Base-by-base conservation (phyloP, 805 yeast species). In the Naumovozyma baii region DNA sequence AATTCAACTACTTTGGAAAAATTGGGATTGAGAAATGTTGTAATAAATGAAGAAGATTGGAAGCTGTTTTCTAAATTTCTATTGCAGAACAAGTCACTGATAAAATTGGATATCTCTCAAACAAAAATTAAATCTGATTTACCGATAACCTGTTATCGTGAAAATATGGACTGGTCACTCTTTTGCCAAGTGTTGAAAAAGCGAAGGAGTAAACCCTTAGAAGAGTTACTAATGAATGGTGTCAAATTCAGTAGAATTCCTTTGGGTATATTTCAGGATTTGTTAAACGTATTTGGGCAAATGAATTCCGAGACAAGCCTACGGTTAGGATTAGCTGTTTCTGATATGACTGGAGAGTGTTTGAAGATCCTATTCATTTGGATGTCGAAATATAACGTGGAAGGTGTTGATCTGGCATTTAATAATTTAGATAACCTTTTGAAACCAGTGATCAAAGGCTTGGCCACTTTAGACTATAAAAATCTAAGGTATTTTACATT, bases 391-490 rank as follows among this genome's bases (percentile, higher is more conserved):
- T 57, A 46, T 36, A 57, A 44, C 59, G 60, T 57, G 52, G 63
- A 49, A 46, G 96, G 96, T 3, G 59, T 88, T 4, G 96, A 87
- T 64, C 51, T 88, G 16, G 94, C 94, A 3, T 88, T 80, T 53
- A 88, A 88, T 55, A 88, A 84, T 55, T 61, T 82, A 29, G 52
- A 55, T 14, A 48, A 56, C 10, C 34, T 58, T 40, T 54, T 55
- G 43, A 60, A 51, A 36, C 50, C 51, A 9, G 52, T 53, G 28
- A 53, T 48, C 16, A 49, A 49, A 10, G 52, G 45, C 35, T 39
- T 59, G 1, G 46, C 57, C 2, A 19, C 48, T 2, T 38, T 51
- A 28, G 33, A 41, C 15, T 52, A 36, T 20, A 42, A 42, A 3
- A 40, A 63, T 15, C 49, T 75, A 43, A 53, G 63, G 37, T 72